Evolutionary conservation across 768 basidiomycete genomes (phyloP), one percentile per base, ranked within the genome.

Genomic region (Auricularia heimuer): DNA sequence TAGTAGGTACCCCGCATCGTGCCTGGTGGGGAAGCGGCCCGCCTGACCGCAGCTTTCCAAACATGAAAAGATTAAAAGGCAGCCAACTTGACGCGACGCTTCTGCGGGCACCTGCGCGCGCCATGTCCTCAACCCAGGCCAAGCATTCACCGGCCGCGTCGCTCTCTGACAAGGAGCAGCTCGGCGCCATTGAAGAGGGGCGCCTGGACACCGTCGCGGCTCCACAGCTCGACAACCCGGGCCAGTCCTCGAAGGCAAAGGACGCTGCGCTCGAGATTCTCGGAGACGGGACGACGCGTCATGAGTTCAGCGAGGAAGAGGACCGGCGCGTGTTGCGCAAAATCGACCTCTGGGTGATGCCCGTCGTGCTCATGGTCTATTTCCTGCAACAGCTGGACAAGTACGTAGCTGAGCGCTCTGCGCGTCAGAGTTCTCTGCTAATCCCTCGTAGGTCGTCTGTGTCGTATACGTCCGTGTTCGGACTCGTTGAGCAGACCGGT

Each of bases 391-490:
- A 79, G 68, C 68, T 78, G 62, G 78, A 79, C 69, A 79, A 82
- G 77, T 78, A 67, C 8, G 74, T 63, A 12, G n/a, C 14, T 67
- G 7, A 29, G 34, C n/a, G n/a, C 14, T 64, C 12, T 54, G 35
- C 45, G 21, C 54, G n/a, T 67, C n/a, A n/a, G 24, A 29, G 12
- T 39, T 65, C 3, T 58, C 3, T 37, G 65, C 10, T 51, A 18
- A 29, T 36, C 44, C 45, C 24, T 14, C 21, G 16, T 54, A 78
- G 77, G 66, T 80, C 79, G 1, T 79, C 80, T 2, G 69, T 83
- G 33, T 80, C 79, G 11, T 83, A 81, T 66, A 76, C 81, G 0
- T 79, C 81, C 4, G 79, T 81, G 7, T 82, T 81, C 67, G 75
- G 75, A 12, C 74, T 81, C 44, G 74, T 75, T 11, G 63, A 71